Base-by-base conservation (phyloP, 2,329 filamentous ascomycete species). In the Fusarium drepaniforme region DNA sequence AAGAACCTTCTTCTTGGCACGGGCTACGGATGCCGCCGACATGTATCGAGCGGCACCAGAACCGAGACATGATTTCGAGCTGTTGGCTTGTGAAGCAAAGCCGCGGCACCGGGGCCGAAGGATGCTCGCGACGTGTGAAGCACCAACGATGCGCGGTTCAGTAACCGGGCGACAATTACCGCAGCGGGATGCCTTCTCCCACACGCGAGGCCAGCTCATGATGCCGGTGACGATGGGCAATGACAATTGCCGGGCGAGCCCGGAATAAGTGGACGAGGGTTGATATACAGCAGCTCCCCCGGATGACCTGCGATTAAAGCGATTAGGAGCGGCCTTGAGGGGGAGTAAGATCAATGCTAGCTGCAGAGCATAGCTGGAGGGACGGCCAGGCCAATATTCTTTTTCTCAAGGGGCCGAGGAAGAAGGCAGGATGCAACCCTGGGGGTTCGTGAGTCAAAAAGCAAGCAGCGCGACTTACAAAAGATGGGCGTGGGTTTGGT, bases 201-300 rank as follows among this genome's bases (percentile, higher is more conserved):
- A 83, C 74, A 82, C 80, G 76, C 66, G 77, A 80, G 79, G 81
- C 81, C 83, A 81, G 73, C 80, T 84, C 86, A 88, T 88, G 76
- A 69, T 75, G 71, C 21, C 44, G 38, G 16, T 28, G n/a, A 46
- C 68, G 76, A 76, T 57, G 70, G 65, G 71, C 53, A 61, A 75
- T 70, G 67, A 66, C 64, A 64, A 56, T 68, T 57, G 35, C 61
- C 53, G 63, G 46, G 46, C 23, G 23, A 61, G 72, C 53, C 61
- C 57, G 40, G 46, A 62, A 72, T 61, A 62, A 64, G 33, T 67
- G 60, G 49, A 65, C 46, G 62, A 72, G 68, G 62, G 64, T 61
- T 68, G 33, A 53, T 60, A 28, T 40, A 42, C 51, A 66, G 53
- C 25, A 72, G 64, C 74, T 65, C 67, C 75, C 75, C 75, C 77